phyloP scores from a whole-genome alignment of 345 rosid genomes.

The Rubroshorea leprosula region DNA sequence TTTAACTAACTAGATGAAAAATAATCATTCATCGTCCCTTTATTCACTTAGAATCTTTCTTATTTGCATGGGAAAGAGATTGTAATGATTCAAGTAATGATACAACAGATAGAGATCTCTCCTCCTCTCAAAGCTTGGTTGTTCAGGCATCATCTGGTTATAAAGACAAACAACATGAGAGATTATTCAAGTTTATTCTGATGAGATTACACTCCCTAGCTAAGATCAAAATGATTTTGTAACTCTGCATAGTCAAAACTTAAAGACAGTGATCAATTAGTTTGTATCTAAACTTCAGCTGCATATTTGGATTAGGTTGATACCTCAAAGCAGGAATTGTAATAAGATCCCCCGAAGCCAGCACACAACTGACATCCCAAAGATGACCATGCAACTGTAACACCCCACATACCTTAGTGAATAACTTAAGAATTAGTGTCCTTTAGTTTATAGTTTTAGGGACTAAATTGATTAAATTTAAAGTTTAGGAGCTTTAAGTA shows the following conservation, averaged over 20 bases:
- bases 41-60: too few relatives aligned
- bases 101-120: conserved; percentile 68
- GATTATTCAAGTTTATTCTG: background rate
- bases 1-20: too few relatives aligned
- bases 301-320: background rate
- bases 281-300: background rate
- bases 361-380: conserved; percentile 99
- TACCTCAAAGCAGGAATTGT: conserved; percentile 77
- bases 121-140: conserved; percentile 74
- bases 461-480: too few relatives aligned
- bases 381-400: too few relatives aligned
- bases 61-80: too few relatives aligned
- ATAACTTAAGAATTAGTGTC: too few relatives aligned
- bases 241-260: too few relatives aligned
- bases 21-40: too few relatives aligned
- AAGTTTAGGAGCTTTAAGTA: too few relatives aligned
- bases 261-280: background rate
- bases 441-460: too few relatives aligned
- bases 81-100: conserved; percentile 92
- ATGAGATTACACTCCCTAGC: conserved; percentile 35
- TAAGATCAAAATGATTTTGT: too few relatives aligned
- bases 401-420: too few relatives aligned
- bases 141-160: conserved; percentile 76
- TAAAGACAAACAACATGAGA: background rate
- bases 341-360: conserved; percentile 78